Base-by-base conservation (phyloP, 1,284 basidiomycete genomes). In the Leucocoprinus gongylophorus region DNA sequence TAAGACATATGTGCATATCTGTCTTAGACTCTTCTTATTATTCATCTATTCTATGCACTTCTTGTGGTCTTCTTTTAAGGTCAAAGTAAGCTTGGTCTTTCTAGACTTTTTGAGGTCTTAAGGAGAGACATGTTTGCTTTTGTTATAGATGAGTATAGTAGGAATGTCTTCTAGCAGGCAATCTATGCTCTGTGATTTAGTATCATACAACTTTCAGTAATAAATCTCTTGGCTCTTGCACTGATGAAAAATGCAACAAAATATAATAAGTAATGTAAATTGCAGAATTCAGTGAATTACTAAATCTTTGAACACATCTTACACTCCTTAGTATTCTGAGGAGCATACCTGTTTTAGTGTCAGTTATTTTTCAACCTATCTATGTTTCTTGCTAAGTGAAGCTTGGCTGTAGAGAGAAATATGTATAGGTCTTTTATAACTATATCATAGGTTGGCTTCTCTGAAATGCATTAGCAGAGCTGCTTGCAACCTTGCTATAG, bases 211-310 rank as follows among this genome's bases (percentile, higher is more conserved):
- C 75, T 76, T 76, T 78, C 70, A 78, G 71, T 75, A 77, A 78
- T 65, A 72, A 77, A 47, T 47, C 46, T 47, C 46, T 47, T 47
- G 46, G 77, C 74, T 79, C 75, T 76, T 70, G 71, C 73, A 78
- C 79, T 73, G 72, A 79, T 79, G 78, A 79, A 79, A 76, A 76
- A 76, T 71, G 74, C 73, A 73, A 74, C 70, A 71, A 76, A 76
- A 72, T 74, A 74, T 69, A 74, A 76, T 74, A 77, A 70, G 72
- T 76, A 76, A 76, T 77, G 74, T 76, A 75, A 76, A 76, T 76
- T 76, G 74, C 75, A 77, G 74, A 74, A 75, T 76, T 74, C 73
- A 76, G 74, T 76, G 74, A 76, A 78, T 76, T 74, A 76, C 77
- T 72, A 73, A 78, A 74, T 76, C 72, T 77, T 77, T 76, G 74